Conservation (phyloP, 2,329 filamentous ascomycete genomes). For the Alternaria tenuissima region DNA sequence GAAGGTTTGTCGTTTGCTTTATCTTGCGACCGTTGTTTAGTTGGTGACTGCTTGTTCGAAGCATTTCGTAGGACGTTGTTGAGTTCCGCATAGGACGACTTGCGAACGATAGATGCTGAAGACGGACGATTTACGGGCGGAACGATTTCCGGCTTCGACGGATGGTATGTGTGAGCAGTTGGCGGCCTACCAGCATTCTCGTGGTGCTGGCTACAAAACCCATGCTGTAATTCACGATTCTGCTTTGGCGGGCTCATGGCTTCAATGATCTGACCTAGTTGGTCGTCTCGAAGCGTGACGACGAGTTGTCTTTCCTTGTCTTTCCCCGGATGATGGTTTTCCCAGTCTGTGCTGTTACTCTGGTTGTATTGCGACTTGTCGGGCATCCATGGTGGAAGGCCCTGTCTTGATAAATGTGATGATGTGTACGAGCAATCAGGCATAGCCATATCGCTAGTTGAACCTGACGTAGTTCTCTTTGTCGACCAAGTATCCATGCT, state of each 20-base stretch:
- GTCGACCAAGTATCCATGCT: constrained; percentile 35
- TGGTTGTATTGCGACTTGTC: constrained; percentile 8
- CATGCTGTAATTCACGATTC: constrained; percentile 59
- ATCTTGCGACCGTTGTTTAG: constrained; percentile 6
- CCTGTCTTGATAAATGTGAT: constrained; percentile 11
- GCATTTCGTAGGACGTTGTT: constrained; percentile 18
- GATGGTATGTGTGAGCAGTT: constrained; percentile 18
- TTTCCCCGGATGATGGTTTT: constrained; percentile 14
- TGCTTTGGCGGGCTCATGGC: constrained; percentile 58
- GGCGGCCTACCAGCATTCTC: constrained; percentile 9
- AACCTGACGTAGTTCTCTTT: constrained; percentile 20
- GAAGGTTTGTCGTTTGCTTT: constrained; percentile 7
- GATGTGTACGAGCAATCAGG: constrained; percentile 25
- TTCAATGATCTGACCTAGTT: constrained; percentile 38
- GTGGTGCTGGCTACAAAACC: constrained; percentile 3
- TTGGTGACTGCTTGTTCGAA: constrained; percentile 20
- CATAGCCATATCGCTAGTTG: constrained; percentile 27
- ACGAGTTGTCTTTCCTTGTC: constrained; percentile 27
- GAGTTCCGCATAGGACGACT: constrained; percentile 34
- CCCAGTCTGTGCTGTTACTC: constrained; percentile 2
- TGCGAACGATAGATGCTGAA: constrained; percentile 35
- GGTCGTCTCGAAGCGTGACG: constrained; percentile 39
- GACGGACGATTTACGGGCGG: constrained; percentile 31
- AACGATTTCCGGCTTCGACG: constrained; percentile 24
- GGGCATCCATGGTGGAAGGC: constrained; percentile 22